A percentile compares a stretch with the other conserved stretches of the same genome.
Conservation (phyloP, 495 filamentous ascomycete genomes). For the Talaromyces trachyspermus region DNA sequence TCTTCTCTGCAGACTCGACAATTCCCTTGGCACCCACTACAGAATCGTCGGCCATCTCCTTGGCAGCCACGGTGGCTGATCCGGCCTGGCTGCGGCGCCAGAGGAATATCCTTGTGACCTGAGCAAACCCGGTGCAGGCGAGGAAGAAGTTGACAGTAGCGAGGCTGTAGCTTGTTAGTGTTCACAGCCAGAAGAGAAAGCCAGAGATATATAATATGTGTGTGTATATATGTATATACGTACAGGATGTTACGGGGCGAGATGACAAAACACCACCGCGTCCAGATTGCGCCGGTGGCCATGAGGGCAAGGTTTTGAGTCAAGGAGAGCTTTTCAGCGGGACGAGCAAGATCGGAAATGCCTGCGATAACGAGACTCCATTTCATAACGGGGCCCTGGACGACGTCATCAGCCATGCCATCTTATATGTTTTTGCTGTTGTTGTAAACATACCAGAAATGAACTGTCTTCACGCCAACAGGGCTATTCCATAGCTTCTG, state of each 20-base stretch:
- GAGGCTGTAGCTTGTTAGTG: no score
- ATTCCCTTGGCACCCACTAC: slow-evolving; percentile 29
- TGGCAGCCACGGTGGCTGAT: slow-evolving; percentile 35
- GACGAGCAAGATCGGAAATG: slow-evolving; percentile 83
- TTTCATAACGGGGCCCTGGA: slow-evolving; percentile 95
- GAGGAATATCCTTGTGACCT: slow-evolving; percentile 67
- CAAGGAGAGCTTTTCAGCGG: slow-evolving; percentile 84
- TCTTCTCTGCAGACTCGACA: slow-evolving; percentile 26
- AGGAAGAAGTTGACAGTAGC: slow-evolving; percentile 99
- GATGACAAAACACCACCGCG: slow-evolving; percentile 96
- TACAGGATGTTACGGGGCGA: slow-evolving; percentile 85
- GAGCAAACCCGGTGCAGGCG: slow-evolving; percentile 72
- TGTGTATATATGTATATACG: slow-evolving; percentile 15
- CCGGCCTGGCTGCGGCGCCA: slow-evolving; percentile 55
- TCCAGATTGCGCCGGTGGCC: slow-evolving; percentile 93
- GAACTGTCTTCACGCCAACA: slow-evolving; percentile 88
- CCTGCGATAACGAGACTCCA: slow-evolving; percentile 91
- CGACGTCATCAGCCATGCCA: background rate
- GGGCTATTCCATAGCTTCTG: slow-evolving; percentile 80
- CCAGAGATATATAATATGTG: background rate
- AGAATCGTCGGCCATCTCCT: slow-evolving; percentile 41
- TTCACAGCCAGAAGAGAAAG: no score
- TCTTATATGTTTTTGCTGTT: background rate
- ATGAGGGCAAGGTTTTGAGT: slow-evolving; percentile 85
- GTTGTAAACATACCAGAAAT: slow-evolving; percentile 70